A percentile compares a stretch with the other conserved stretches of the same genome.
Conservation (phyloP, 306 rosid genomes). For the Citrullus mucosospermus region DNA sequence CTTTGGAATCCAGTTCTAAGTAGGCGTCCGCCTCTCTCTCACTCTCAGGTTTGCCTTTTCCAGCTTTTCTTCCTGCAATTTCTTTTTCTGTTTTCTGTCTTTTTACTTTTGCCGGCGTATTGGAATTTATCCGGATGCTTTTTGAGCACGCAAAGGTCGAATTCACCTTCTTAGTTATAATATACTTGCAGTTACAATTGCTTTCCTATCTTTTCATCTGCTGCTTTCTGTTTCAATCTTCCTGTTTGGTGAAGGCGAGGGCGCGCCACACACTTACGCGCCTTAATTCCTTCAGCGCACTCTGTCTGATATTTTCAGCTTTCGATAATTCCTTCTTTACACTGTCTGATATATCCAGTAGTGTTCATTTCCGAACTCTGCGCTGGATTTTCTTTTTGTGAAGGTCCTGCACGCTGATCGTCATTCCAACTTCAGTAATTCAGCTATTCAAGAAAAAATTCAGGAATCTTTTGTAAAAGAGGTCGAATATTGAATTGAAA, state of each 20-base stretch:
- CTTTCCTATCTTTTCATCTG: neutral
- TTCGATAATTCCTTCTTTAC: neutral
- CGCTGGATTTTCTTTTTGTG: neutral
- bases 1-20: neutral
- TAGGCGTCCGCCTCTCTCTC: neutral
- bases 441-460: neutral
- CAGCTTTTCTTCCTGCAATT: neutral
- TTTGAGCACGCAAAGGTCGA: neutral
- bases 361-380: neutral
- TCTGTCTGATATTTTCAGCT: neutral
- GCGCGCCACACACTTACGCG: neutral
- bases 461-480: neutral
- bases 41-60: neutral
- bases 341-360: neutral
- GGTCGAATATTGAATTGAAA: neutral
- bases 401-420: neutral
- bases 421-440: neutral
- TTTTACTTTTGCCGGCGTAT: neutral
- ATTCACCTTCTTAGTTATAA: neutral
- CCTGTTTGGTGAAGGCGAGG: neutral
- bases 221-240: neutral
- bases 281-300: neutral
- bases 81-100: neutral
- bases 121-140: neutral
- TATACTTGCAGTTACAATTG: neutral